phyloP scores from a whole-genome alignment of 1,139 yeast species.

The Geotrichum cucujoidarum region DNA sequence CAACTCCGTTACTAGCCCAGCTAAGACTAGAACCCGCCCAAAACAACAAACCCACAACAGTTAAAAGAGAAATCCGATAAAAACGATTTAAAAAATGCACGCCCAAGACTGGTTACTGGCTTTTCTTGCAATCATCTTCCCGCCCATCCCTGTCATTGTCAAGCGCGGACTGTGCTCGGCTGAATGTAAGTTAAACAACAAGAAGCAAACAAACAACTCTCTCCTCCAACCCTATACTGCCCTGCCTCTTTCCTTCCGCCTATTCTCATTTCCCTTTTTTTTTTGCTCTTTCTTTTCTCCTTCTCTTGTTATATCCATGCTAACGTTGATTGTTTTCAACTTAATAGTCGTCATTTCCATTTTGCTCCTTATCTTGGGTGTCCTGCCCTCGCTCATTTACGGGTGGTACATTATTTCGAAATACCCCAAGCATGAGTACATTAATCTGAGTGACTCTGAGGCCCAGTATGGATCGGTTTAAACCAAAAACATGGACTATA shows the following conservation, averaged over 20 bases:
- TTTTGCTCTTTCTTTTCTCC: not conserved
- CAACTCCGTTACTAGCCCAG: not conserved
- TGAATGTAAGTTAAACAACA: constrained; percentile 42
- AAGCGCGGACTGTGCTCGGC: constrained; percentile 60
- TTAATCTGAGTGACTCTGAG: constrained; percentile 6
- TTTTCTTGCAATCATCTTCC: constrained; percentile 48
- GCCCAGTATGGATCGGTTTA: constrained; percentile 16
- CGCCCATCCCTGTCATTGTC: constrained; percentile 65
- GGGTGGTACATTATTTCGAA: constrained; percentile 39
- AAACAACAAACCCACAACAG: too few species aligned
- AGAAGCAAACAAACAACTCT: too few species aligned
- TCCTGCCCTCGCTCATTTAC: constrained; percentile 57
- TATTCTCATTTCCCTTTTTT: not conserved
- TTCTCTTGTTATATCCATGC: not conserved
- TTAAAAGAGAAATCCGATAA: too few species aligned
- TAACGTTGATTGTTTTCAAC: too few species aligned
- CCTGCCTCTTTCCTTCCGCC: not conserved
- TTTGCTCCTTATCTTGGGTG: constrained; percentile 65
- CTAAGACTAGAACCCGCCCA: too few species aligned
- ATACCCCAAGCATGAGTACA: constrained; percentile 29
- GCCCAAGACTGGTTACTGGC: constrained; percentile 21
- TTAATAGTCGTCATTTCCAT: constrained; percentile 54
- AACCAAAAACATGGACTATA: not conserved
- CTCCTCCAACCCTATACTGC: not conserved
- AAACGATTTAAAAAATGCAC: constrained; percentile 14